phyloP scores from a whole-genome alignment of 257 asterid genomes.

The Penstemon barbatus region DNA sequence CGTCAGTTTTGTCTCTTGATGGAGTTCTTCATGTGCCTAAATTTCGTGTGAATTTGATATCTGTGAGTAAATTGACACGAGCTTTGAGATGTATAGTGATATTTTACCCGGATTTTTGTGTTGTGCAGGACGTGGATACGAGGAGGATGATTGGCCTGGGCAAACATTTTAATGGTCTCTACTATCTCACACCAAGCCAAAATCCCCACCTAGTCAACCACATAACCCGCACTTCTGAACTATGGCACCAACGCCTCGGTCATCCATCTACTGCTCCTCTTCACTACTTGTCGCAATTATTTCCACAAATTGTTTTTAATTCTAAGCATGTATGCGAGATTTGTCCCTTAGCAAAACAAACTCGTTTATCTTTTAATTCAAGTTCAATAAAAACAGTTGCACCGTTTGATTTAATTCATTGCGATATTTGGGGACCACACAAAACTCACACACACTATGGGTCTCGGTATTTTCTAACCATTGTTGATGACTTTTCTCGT shows the following conservation, averaged over 20 bases:
- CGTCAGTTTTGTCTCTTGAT: not conserved
- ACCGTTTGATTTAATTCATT: too few relatives aligned
- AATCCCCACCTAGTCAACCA: not conserved
- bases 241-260: too few relatives aligned
- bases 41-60: conserved; percentile 13
- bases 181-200: not conserved
- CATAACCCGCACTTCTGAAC: too few relatives aligned
- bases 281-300: too few relatives aligned
- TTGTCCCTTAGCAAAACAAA: too few relatives aligned
- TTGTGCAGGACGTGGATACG: not conserved
- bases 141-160: conserved; percentile 11
- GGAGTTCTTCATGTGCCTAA: not conserved
- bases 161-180: conserved; percentile 3
- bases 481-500: too few relatives aligned
- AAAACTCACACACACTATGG: not conserved
- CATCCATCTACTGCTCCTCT: too few relatives aligned
- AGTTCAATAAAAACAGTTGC: too few relatives aligned
- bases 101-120: not conserved
- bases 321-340: too few relatives aligned
- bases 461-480: too few relatives aligned
- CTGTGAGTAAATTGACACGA: conserved; percentile 14
- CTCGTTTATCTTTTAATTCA: too few relatives aligned
- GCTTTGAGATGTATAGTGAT: conserved; percentile 16
- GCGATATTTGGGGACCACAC: not conserved
- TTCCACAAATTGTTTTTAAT: too few relatives aligned